Base-by-base conservation (phyloP, 169 alveolate species). In the Eimeria necatrix region DNA sequence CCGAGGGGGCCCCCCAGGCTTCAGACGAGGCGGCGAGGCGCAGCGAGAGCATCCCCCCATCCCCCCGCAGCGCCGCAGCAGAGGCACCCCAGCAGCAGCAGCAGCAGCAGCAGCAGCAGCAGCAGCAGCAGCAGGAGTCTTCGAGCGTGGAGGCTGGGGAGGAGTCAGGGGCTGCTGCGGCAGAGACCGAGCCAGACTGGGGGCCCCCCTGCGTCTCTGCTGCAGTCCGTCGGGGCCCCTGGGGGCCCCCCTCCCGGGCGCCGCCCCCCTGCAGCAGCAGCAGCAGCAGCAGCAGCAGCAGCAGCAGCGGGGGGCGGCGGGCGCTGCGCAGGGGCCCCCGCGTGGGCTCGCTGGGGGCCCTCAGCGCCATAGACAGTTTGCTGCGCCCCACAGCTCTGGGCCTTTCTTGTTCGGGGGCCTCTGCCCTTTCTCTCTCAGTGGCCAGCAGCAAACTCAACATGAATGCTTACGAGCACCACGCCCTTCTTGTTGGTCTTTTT, bases 301-400 rank as follows among this genome's bases (percentile, higher is more conserved):
- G 32, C n/a, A 61, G 73, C 16, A 26, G 73, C 4, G 12, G 49
- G 7, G 14, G 51, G 5, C 81, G 81, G 7, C 48, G 81, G 4
- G 51, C 41, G 48, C 49, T 71, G 81, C 81, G 81, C 51, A 3
- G 81, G 81, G 81, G 51, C 81, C 81, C 81, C 51, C 81, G 81
- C 12, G 81, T 71, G 81, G 81, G 81, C 16, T 4, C 81, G 7
- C 7, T 71, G 53, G 81, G 81, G 81, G 51, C 81, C 81, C 81
- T 71, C 16, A n/a, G 46, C 49, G 81, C 14, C 4, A 32, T 71
- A n/a, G 81, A 71, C 49, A 71, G 49, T n/a, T 12, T 71, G 16
- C 7, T 71, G 18, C 6, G 51, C 12, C 49, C 49, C n/a, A 71
- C 81, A 10, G n/a, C 53, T 71, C 16, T 71, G 49, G 81, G 51